Evolutionary conservation across 345 rosid genomes (phyloP), one percentile per base, ranked within the genome.

Genomic region (Citrus hindsii): DNA sequence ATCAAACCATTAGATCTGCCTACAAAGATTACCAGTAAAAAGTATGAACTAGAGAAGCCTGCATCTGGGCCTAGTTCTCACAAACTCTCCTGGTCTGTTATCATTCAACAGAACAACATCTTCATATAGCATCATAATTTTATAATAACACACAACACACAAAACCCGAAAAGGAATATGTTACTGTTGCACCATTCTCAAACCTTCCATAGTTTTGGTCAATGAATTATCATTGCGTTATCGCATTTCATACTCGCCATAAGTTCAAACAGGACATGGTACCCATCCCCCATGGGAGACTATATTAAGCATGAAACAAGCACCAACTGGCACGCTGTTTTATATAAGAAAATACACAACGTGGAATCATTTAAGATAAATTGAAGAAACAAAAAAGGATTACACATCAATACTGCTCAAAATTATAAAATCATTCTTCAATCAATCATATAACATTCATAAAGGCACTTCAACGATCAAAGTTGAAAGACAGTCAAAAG

Each of bases 401-500:
- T 12, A 59, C n/a, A 37, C 1, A 58, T 5, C 14, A 13, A 56
- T 61, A 25, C 46, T 7, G 33, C 67, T 7, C 42, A 59, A 14
- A 21, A 33, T 55, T 19, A 33, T 35, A 6, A 32, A 73, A 32
- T 64, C 13, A 13, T 65, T 71, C 27, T 64, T n/a, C 32, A 3
- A 48, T 32, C 46, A 64, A 46, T 28, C 9, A 75, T 28, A 30
- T 6, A 48, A 19, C 51, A 30, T 64, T 62, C 33, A 12, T 10
- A 16, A 48, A 64, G 35, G 48, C 25, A 21, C 46, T 9, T n/a
- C 5, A 0, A 38, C 22, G 9, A 42, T 14, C 40, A 37, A 37
- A 71, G 75, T 72, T 42, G 27, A 68, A 19, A 27, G 73, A 27
- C 80, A 32, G 30, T 53, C 38, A 24, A 77, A 71, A 48, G 32